Conservation (phyloP, 805 yeast species). For the Pichia phayaonensis region DNA sequence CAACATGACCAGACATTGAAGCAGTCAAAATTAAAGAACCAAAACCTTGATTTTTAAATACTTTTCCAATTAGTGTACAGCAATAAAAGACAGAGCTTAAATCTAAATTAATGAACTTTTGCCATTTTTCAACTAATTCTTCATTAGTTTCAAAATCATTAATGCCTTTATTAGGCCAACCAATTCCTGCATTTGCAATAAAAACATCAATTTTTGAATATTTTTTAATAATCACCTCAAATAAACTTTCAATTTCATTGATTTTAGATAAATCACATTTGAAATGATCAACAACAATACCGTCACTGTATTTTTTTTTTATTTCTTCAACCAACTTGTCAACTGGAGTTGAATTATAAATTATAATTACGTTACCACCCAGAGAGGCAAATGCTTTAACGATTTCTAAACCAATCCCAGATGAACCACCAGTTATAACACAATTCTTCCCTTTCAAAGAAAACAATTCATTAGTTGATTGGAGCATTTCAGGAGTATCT, state of each 20-base stretch:
- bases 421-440: slow-evolving; percentile 47
- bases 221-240: slow-evolving; percentile 24
- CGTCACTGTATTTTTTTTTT: slow-evolving; percentile 9
- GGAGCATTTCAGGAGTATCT: background rate
- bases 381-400: slow-evolving; percentile 47
- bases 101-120: slow-evolving; percentile 64
- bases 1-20: slow-evolving; percentile 85
- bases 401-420: slow-evolving; percentile 50
- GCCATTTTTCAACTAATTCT: slow-evolving; percentile 53
- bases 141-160: slow-evolving; percentile 33
- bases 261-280: slow-evolving; percentile 28
- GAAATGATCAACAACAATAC: slow-evolving; percentile 13
- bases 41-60: slow-evolving; percentile 62
- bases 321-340: slow-evolving; percentile 9
- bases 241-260: slow-evolving; percentile 25
- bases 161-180: slow-evolving; percentile 65
- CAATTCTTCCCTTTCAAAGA: slow-evolving; percentile 36
- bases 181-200: slow-evolving; percentile 50
- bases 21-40: slow-evolving; percentile 84
- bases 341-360: slow-evolving; percentile 25
- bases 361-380: slow-evolving; percentile 35
- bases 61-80: slow-evolving; percentile 64
- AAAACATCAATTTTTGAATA: slow-evolving; percentile 35
- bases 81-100: slow-evolving; percentile 75
- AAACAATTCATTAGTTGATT: slow-evolving; percentile 20